Percentiles rank a stretch among this genome's conserved stretches.
These are phyloP conservation scores for Didymella pomorum DNA, from an alignment of 2,329 filamentous ascomycete species.

Conservation along the genomic window DNA sequence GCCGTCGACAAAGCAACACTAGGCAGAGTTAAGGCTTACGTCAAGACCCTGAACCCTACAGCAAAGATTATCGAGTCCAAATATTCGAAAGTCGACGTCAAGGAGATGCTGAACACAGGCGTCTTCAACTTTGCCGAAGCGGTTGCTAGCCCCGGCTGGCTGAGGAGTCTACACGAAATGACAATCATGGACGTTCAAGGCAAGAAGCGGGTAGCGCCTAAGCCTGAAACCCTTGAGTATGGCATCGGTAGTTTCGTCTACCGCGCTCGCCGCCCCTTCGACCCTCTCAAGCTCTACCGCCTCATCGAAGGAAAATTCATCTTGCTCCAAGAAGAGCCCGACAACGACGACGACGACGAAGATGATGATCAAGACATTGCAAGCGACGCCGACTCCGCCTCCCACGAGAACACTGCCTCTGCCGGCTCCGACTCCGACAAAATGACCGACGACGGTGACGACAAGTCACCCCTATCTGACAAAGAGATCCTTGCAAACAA, in stretches of 20 bases:
- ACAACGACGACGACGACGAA: slow-evolving; percentile 45
- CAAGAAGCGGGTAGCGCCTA: slow-evolving; percentile 66
- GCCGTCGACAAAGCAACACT: slow-evolving; percentile 61
- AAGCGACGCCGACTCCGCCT: slow-evolving; percentile 26
- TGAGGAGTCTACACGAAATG: slow-evolving; percentile 74
- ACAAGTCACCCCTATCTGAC: slow-evolving; percentile 41
- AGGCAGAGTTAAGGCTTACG: slow-evolving; percentile 60
- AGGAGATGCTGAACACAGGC: slow-evolving; percentile 70
- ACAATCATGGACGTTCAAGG: slow-evolving; percentile 65
- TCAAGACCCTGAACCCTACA: slow-evolving; percentile 70
- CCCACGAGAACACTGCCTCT: slow-evolving; percentile 25
- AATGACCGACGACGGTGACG: slow-evolving; percentile 44
- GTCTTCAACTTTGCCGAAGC: slow-evolving; percentile 71
- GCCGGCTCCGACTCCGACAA: slow-evolving; percentile 29
- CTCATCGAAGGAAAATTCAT: slow-evolving; percentile 56
- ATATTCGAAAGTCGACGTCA: slow-evolving; percentile 67
- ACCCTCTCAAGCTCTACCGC: slow-evolving; percentile 52
- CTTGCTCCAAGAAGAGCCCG: slow-evolving; percentile 50
- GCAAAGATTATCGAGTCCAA: slow-evolving; percentile 70
- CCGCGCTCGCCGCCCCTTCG: slow-evolving; percentile 58
- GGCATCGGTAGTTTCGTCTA: slow-evolving; percentile 77
- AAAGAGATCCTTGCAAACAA: slow-evolving; percentile 63
- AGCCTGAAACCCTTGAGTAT: slow-evolving; percentile 77
- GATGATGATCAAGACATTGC: slow-evolving; percentile 11
- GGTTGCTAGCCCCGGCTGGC: slow-evolving; percentile 72